A percentile compares a stretch with the other conserved stretches of the same genome.
Evolutionary conservation across 305 asterid genomes (phyloP).

Genomic region (Fraxinus nigra): DNA sequence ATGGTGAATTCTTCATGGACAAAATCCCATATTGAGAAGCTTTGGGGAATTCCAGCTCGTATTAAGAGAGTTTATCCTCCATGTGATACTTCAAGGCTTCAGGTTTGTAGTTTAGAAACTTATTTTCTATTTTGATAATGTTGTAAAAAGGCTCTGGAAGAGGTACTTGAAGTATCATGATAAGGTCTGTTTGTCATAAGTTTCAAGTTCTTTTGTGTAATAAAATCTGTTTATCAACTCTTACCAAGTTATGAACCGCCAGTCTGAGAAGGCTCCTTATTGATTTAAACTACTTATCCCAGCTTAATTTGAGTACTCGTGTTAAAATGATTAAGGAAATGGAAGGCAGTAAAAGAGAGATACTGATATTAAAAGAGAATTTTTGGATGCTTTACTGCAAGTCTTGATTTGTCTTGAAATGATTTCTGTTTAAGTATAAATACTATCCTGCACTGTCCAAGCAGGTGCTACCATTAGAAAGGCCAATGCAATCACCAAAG

Average conservation of each 20-base stretch:
- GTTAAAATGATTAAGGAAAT: neutral
- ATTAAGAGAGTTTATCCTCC: conserved; percentile 87
- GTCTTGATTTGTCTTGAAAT: neutral
- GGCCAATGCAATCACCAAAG: conserved; percentile 40
- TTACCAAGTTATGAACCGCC: neutral
- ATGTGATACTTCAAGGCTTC: conserved; percentile 88
- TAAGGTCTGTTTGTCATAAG: neutral
- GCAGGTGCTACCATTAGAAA: conserved; percentile 53
- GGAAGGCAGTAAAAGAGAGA: neutral
- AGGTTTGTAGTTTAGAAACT: conserved; percentile 44
- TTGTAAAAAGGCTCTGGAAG: neutral
- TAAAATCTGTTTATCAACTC: neutral
- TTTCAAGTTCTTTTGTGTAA: neutral
- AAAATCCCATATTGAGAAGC: conserved; percentile 73
- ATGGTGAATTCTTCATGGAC: conserved; percentile 99
- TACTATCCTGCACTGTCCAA: conserved; percentile 26
- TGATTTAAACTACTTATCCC: neutral
- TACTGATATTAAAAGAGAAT: neutral
- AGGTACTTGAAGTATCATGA: neutral
- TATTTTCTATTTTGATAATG: conserved; percentile 14
- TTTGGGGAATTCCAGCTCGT: conserved; percentile 81
- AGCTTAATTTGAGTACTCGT: neutral
- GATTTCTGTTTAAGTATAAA: conserved; percentile 7
- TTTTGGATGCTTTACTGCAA: neutral
- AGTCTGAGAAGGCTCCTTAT: neutral